A percentile compares a stretch with the other conserved stretches of the same genome.
Evolutionary conservation across 148 eudicot species (phyloP).

Genomic region (Pharnaceum exiguum): DNA sequence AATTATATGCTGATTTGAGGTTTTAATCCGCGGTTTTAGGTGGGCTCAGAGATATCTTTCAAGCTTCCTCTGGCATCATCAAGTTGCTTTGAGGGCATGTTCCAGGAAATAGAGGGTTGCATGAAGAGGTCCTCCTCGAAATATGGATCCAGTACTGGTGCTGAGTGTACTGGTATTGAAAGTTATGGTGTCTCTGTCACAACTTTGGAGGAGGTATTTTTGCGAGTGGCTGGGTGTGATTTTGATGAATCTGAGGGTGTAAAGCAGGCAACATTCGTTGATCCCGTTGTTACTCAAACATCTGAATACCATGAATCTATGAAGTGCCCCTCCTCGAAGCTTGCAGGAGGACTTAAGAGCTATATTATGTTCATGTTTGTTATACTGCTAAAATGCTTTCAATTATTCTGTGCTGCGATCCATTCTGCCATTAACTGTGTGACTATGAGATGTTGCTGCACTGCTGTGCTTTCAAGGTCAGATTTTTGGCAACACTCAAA

Average conservation of each 20-base stretch:
- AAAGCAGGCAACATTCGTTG: slow-evolving; percentile 29
- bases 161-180: slow-evolving; percentile 60
- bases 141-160: slow-evolving; percentile 22
- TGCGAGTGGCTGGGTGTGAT: slow-evolving; percentile 91
- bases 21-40: slow-evolving; percentile 46
- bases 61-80: slow-evolving; percentile 93
- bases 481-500: slow-evolving; percentile 89
- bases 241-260: slow-evolving; percentile 47
- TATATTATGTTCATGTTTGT: slow-evolving; percentile 38
- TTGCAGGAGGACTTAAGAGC: slow-evolving; percentile 37
- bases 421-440: slow-evolving; percentile 47
- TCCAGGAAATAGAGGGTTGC: slow-evolving; percentile 81
- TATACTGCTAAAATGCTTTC: slow-evolving; percentile 41
- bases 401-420: slow-evolving; percentile 41
- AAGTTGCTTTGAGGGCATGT: slow-evolving; percentile 80
- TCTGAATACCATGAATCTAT: slow-evolving; percentile 35
- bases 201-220: slow-evolving; percentile 93
- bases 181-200: slow-evolving; percentile 97
- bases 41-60: slow-evolving; percentile 87
- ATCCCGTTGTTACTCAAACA: slow-evolving; percentile 31
- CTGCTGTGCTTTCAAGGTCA: slow-evolving; percentile 50
- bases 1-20: slow-evolving; percentile 5
- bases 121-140: slow-evolving; percentile 52
- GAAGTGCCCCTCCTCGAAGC: slow-evolving; percentile 27
- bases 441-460: slow-evolving; percentile 69